Evolutionary conservation across 2,329 filamentous ascomycete species (phyloP), one percentile per base, ranked within the genome.

Genomic region (Alternaria metachromatica): DNA sequence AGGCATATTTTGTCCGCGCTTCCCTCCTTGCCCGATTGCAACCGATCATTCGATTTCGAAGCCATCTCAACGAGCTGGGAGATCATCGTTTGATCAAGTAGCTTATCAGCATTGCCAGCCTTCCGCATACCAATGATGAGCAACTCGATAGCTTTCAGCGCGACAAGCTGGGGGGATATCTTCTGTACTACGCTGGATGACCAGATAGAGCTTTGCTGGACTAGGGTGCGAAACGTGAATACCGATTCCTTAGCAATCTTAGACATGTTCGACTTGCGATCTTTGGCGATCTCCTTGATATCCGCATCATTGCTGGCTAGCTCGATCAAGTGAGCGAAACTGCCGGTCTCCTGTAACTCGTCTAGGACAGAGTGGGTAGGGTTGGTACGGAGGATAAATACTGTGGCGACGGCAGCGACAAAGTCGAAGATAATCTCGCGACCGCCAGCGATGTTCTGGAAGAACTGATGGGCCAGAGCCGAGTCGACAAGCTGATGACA

Each of bases 401-500:
- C 81, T 6, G 92, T 81, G n/a, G 88, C 85, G 2, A 88, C 86
- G n/a, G 87, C 80, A 13, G 93, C 84, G 2, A 88, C 82, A 72
- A 90, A 91, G 7, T 88, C 89, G 55, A 80, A 86, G 60, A 81
- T 82, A 46, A 71, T 69, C 63, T 82, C 86, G 62, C 69, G 78
- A 41, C 68, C 68, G 53, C 66, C 82, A 1, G 84, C 85, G 10
- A 92, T 83, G 45, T 87, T 86, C 48, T 87, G 84, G 56, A 93
- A 87, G 15, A 97, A 83, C 28, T 87, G 87, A 58, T 89, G 86
- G 65, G 93, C 91, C 60, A 91, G 88, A 7, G 89, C 88, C 68
- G 93, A 90, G 65, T 94, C 90, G 20, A 91, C 85, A 71, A 97
- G 94, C 65, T 92, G 89, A 18, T 85, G 84, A 26, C 88, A 82